A percentile compares a stretch with the other conserved stretches of the same genome.
Evolutionary conservation across 805 yeast genomes (phyloP).

Genomic region (Kazachstania kunashirensis): DNA sequence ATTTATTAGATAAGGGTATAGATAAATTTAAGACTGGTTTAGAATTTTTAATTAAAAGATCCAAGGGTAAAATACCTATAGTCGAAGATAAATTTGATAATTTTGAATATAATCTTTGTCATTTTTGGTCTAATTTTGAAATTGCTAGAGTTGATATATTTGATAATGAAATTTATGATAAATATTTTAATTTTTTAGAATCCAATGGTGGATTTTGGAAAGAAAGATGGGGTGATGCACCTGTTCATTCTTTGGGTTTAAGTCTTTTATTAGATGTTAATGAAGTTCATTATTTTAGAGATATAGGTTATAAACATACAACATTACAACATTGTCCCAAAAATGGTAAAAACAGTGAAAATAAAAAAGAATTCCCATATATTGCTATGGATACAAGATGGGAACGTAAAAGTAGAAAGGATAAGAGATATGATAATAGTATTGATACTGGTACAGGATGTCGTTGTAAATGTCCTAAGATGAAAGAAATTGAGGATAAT

Average conservation of each 20-base stretch:
- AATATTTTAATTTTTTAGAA: slow-evolving; percentile 63
- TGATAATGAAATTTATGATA: slow-evolving; percentile 51
- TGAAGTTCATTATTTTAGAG: slow-evolving; percentile 84
- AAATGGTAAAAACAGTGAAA: slow-evolving; percentile 27
- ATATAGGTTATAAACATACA: slow-evolving; percentile 82
- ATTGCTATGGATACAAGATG: slow-evolving; percentile 20
- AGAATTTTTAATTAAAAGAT: slow-evolving; percentile 32
- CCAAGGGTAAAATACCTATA: slow-evolving; percentile 25
- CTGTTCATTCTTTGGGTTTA: slow-evolving; percentile 80
- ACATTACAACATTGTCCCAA: slow-evolving; percentile 76
- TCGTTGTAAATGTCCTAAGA: slow-evolving; percentile 72
- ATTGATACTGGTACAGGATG: slow-evolving; percentile 61
- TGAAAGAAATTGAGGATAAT: slow-evolving; percentile 47
- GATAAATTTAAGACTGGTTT: slow-evolving; percentile 19
- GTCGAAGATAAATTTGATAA: slow-evolving; percentile 51
- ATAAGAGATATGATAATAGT: slow-evolving; percentile 28
- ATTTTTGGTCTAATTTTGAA: slow-evolving; percentile 91
- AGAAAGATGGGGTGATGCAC: slow-evolving; percentile 98
- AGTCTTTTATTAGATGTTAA: slow-evolving; percentile 60
- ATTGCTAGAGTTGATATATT: slow-evolving; percentile 77
- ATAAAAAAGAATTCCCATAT: slow-evolving; percentile 30
- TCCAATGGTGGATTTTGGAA: slow-evolving; percentile 70
- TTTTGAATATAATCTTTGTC: slow-evolving; percentile 68
- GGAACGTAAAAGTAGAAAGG: slow-evolving; percentile 16
- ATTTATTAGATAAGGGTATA: slow-evolving; percentile 13